Conservation (phyloP, 768 basidiomycete species). For the Neoboletus brunneissimus region DNA sequence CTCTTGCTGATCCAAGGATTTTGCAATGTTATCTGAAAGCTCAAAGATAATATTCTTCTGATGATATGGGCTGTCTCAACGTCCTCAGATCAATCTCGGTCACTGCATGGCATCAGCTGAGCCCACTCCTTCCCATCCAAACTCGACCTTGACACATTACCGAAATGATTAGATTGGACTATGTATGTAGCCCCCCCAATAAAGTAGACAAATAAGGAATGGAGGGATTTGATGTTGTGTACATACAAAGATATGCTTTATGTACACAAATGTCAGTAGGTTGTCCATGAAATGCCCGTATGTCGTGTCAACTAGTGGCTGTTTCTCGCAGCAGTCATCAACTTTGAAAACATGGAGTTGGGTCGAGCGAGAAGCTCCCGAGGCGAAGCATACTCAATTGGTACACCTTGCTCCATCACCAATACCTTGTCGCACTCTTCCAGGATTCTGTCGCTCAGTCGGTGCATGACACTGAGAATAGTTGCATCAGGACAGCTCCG, state of each 20-base stretch:
- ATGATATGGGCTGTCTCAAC: no score
- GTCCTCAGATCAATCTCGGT: no score
- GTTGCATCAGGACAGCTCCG: conserved; percentile 29
- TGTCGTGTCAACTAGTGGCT: conserved; percentile 1
- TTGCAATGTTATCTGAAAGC: no score
- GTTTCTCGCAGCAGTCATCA: conserved; percentile 27
- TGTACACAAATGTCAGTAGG: no score
- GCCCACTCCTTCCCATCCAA: no score
- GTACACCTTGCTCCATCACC: conserved; percentile 39
- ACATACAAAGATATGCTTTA: no score
- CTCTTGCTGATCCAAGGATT: no score
- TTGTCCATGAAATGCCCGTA: no score
- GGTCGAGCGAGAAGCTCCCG: conserved; percentile 20
- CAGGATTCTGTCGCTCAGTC: conserved; percentile 28
- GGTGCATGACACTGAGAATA: conserved; percentile 31
- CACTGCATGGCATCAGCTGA: no score
- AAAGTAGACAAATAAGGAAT: neutral
- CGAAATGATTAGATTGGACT: neutral
- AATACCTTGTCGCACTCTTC: conserved; percentile 32
- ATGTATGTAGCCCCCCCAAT: neutral
- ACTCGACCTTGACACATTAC: no score
- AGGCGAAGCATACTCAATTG: conserved; percentile 28
- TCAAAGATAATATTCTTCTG: no score
- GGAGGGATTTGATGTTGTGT: no score
- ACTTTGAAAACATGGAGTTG: conserved; percentile 28